phyloP scores from a whole-genome alignment of 2,329 filamentous ascomycete genomes.

The Colletotrichum tabaci region DNA sequence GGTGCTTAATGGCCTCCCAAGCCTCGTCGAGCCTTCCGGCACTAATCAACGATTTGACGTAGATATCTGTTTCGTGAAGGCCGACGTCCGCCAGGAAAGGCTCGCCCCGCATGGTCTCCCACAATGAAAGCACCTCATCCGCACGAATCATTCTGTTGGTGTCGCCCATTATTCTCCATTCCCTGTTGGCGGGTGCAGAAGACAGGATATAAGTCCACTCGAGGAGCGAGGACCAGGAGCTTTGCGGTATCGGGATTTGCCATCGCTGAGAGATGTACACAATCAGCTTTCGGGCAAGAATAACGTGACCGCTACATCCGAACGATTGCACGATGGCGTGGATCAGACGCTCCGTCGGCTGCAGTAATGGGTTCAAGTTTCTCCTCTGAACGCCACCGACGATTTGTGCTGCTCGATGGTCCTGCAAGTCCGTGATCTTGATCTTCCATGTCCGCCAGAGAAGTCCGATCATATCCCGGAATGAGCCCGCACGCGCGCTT shows the following conservation, averaged over 20 bases:
- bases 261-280: conserved; percentile 75
- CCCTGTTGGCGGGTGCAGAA: conserved; percentile 53
- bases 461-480: conserved; percentile 21
- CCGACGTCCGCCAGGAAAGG: conserved; percentile 71
- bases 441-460: conserved; percentile 31
- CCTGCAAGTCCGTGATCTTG: conserved; percentile 21
- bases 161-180: conserved; percentile 54
- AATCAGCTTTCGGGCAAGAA: conserved; percentile 71
- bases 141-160: conserved; percentile 53
- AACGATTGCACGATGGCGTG: conserved; percentile 78
- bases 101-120: conserved; percentile 70
- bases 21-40: conserved; percentile 27
- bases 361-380: conserved; percentile 66
- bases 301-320: conserved; percentile 75
- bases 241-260: conserved; percentile 67
- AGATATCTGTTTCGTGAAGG: conserved; percentile 68
- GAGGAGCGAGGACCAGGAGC: conserved; percentile 77
- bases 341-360: conserved; percentile 73
- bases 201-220: conserved; percentile 75
- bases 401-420: conserved; percentile 46
- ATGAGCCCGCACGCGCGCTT: conserved; percentile 28
- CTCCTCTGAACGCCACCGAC: conserved; percentile 52
- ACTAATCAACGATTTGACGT: conserved; percentile 57
- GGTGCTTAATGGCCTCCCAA: conserved; percentile 25
- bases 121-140: conserved; percentile 67